Evolutionary conservation across 805 yeast species (phyloP), one percentile per base, ranked within the genome.

Genomic region (Pichia cephalocereana): DNA sequence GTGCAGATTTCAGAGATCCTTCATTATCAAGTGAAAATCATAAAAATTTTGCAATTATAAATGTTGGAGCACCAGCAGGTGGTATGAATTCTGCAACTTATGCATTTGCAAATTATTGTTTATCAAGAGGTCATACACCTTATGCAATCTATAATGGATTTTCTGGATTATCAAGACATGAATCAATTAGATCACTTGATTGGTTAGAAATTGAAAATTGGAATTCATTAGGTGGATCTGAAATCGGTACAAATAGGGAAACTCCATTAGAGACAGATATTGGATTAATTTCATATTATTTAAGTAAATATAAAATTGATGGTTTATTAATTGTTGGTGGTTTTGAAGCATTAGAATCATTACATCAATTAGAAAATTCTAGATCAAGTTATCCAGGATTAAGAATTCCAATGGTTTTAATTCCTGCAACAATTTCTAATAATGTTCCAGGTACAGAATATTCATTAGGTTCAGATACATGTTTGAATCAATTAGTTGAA

Each of bases 401-500:
- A 69, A 72, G 80, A 55, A 83, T 85, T 49, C 95, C 95, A 55
- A 79, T 82, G 81, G 80, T 82, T 48, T 76, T 80, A 51, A 75
- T 85, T 43, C 93, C 93, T 18, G 87, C 91, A 36, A 85, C 91
- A 14, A 76, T 85, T 46, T 83, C 90, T 19, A 83, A 83, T 59
- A 83, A 83, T 58, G 90, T 83, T 49, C 91, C 91, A 40, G 91
- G 90, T 52, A 80, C 89, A 3, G 89, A 84, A 65, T 83, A 82
- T 63, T 82, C 89, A 0, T 63, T 83, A 46, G 91, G 91, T 45
- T 69, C 83, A 40, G 90, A 84, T 59, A 83, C 91, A 6, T 82
- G 90, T 65, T 68, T 83, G 62, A 84, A 83, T 62, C 73, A 82
- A 38, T 69, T 83, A 60, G 79, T 82, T 64, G 73, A 78, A 48